phyloP scores from a whole-genome alignment of 1,284 basidiomycete genomes.

The Cutaneotrichosporon sp. region DNA sequence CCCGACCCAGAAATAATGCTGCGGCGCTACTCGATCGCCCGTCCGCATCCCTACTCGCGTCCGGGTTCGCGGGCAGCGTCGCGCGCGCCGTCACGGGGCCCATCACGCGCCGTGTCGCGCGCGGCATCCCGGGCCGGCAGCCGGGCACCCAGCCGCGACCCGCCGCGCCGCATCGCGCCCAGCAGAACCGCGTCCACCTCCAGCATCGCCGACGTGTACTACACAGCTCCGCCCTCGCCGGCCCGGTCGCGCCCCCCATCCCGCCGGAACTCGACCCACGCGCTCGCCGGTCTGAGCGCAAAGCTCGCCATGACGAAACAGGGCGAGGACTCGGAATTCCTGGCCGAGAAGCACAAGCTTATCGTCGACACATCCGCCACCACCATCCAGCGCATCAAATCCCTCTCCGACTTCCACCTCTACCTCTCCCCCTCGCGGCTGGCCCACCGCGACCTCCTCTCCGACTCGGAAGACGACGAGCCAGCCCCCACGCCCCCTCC shows the following conservation, averaged over 20 bases:
- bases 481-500: not conserved
- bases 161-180: not conserved
- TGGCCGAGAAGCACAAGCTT: conserved; percentile 1
- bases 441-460: conserved; percentile 44
- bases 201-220: conserved; percentile 52
- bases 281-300: conserved; percentile 11
- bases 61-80: conserved; percentile 19
- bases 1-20: conserved; percentile 32
- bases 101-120: conserved; percentile 9
- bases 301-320: conserved; percentile 27
- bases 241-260: not conserved
- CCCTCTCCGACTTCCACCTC: conserved; percentile 50
- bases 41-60: conserved; percentile 21
- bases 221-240: conserved; percentile 43
- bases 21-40: conserved; percentile 30
- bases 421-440: conserved; percentile 52
- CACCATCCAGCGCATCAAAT: conserved; percentile 40
- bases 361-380: conserved; percentile 5
- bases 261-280: conserved; percentile 5
- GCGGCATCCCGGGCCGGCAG: conserved; percentile 3
- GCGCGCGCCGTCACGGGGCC: conserved; percentile 14
- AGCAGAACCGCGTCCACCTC: conserved; percentile 24
- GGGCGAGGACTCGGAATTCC: conserved; percentile 3
- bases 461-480: conserved; percentile 41
- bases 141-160: conserved; percentile 5